Base-by-base conservation (phyloP, 352 stramenopile genomes). In the Halophytophthora polymorphica region DNA sequence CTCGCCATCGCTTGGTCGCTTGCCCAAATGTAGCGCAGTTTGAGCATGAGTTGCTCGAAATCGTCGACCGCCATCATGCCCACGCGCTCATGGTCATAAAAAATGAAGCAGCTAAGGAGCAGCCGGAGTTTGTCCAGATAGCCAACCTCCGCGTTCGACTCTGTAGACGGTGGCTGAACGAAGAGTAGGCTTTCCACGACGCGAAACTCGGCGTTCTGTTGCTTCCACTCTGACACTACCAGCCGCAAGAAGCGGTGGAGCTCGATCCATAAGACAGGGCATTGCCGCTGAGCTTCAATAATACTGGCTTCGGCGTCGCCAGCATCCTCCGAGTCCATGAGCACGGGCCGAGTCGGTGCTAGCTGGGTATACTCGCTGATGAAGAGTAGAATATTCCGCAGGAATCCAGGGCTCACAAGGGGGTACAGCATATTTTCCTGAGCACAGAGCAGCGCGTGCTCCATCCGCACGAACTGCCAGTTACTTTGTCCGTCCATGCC, bases 341-440 rank as follows among this genome's bases (percentile, higher is more conserved):
- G 53, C 25, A 50, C 15, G 0, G 47, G 53, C 11, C 42, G 42
- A 2, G 41, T 73, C 25, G 69, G 50, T n/a, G 36, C 17, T 2
- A 12, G 19, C 37, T 90, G 80, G 0, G 75, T 53, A 41, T 83
- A 90, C 22, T 87, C 77, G 11, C 68, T 48, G 39, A 74, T 70
- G 42, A 69, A 78, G 15, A 65, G 35, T 44, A 88, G 49, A 15
- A 88, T 72, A 36, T 78, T 88, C 14, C 62, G 69, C 11, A 90
- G 41, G 13, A 81, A 88, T 1, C 59, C 59, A 2, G 80, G 80
- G 38, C 67, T 86, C 1, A 90, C 77, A 34, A 90, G 61, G 6
- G 80, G 80, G 46, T 90, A 90, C 44, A 81, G 42, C 10, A 88
- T 49, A 4, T 86, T 73, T n/a, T 90, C 77, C 47, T 88, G 77